phyloP scores from a whole-genome alignment of 164 flowering plant species.

The Magnolia officinalis region DNA sequence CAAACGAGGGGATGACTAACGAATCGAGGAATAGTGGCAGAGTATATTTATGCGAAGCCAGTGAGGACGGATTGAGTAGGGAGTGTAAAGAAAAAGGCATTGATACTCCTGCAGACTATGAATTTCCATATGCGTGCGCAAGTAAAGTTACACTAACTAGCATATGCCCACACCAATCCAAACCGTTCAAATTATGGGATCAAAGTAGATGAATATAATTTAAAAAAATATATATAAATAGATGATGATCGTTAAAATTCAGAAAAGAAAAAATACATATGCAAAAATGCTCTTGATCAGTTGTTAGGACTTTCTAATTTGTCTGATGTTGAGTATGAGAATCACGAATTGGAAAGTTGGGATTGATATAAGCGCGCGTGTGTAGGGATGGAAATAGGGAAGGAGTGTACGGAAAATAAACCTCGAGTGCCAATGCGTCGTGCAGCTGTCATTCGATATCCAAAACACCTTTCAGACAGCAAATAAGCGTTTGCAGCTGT shows the following conservation, averaged over 20 bases:
- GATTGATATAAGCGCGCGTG: background rate
- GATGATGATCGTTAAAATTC: too few relatives aligned
- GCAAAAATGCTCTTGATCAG: too few relatives aligned
- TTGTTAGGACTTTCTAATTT: too few relatives aligned
- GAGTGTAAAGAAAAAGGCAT: background rate
- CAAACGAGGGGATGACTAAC: background rate
- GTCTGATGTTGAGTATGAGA: too few relatives aligned
- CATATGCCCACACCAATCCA: too few relatives aligned
- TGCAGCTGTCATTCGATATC: constrained; percentile 61
- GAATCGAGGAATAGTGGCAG: constrained; percentile 20
- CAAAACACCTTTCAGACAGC: constrained; percentile 48
- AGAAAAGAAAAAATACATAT: too few relatives aligned
- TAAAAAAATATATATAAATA: too few relatives aligned
- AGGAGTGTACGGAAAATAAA: background rate
- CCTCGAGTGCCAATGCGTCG: constrained; percentile 21
- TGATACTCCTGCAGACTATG: too few relatives aligned
- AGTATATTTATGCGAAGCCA: constrained; percentile 40
- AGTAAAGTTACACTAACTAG: too few relatives aligned
- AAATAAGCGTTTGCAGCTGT: constrained; percentile 81
- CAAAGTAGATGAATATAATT: too few relatives aligned
- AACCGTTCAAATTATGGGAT: too few relatives aligned
- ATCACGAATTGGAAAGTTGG: background rate
- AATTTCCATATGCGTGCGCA: too few relatives aligned
- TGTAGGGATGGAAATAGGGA: background rate
- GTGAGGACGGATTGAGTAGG: constrained; percentile 28